Evolutionary conservation across 2,329 filamentous ascomycete species (phyloP).

Genomic region (Mollisiaceae sp.): DNA sequence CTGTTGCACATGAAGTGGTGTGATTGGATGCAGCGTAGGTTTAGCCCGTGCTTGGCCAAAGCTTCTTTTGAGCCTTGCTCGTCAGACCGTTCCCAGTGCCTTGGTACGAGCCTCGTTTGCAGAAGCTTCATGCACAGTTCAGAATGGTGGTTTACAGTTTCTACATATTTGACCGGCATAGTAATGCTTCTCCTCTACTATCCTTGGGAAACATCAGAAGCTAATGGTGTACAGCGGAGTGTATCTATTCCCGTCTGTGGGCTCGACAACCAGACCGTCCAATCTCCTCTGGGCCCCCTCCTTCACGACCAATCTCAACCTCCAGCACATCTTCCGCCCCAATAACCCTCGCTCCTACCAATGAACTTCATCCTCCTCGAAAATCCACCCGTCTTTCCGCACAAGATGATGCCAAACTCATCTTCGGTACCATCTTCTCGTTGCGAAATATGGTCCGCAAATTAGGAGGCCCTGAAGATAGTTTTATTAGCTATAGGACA

Average conservation of each 20-base stretch:
- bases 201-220: background rate
- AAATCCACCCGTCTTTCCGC: constrained; percentile 47
- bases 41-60: constrained; percentile 27
- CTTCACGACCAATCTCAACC: constrained; percentile 31
- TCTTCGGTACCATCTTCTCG: constrained; percentile 96
- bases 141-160: constrained; percentile 94
- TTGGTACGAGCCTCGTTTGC: constrained; percentile 14
- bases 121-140: background rate
- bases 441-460: constrained; percentile 96
- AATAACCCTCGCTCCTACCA: constrained; percentile 43
- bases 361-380: constrained; percentile 40
- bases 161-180: constrained; percentile 98
- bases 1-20: constrained; percentile 9
- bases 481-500: constrained; percentile 92
- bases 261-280: constrained; percentile 42
- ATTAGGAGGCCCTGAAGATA: constrained; percentile 90
- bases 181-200: constrained; percentile 56
- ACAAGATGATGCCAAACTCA: constrained; percentile 90
- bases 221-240: constrained; percentile 72
- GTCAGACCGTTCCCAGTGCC: background rate
- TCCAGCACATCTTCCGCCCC: constrained; percentile 45
- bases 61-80: constrained; percentile 30
- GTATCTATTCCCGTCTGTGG: constrained; percentile 94
- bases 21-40: background rate
- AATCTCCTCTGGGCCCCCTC: constrained; percentile 46